These are phyloP conservation scores for Citrus hindsii DNA, from an alignment of 345 rosid species.

Conservation along the genomic window DNA sequence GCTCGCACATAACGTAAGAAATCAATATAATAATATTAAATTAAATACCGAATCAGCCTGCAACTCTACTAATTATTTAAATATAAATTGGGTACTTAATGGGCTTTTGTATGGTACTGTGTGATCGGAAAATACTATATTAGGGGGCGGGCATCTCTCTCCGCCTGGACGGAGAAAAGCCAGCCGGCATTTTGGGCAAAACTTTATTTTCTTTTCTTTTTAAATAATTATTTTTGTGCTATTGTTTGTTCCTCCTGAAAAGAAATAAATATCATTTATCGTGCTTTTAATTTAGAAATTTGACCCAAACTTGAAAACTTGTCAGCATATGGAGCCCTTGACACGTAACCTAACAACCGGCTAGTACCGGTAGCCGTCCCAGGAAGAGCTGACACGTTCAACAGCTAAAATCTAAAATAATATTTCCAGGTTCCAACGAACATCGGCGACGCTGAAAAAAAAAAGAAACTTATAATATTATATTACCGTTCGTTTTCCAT, in stretches of 20 bases:
- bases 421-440: not conserved
- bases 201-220: no score
- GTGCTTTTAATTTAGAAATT: no score
- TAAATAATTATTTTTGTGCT: no score
- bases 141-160: not conserved
- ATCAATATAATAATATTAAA: not conserved
- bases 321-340: not conserved
- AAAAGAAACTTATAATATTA: not conserved
- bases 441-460: not conserved
- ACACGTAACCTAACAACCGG: conserved; percentile 14
- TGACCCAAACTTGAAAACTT: not conserved
- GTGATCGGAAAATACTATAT: no score
- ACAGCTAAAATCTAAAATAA: not conserved
- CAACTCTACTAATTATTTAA: not conserved
- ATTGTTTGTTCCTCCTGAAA: no score
- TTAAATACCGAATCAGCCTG: not conserved
- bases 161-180: not conserved
- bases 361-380: conserved; percentile 13
- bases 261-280: no score
- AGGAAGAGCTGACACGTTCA: conserved; percentile 24
- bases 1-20: not conserved
- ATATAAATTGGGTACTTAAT: no score
- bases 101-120: no score
- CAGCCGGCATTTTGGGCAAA: no score
- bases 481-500: not conserved